Evolutionary conservation across 2,329 filamentous ascomycete species (phyloP).

Genomic region (Fonsecaea pedrosoi): DNA sequence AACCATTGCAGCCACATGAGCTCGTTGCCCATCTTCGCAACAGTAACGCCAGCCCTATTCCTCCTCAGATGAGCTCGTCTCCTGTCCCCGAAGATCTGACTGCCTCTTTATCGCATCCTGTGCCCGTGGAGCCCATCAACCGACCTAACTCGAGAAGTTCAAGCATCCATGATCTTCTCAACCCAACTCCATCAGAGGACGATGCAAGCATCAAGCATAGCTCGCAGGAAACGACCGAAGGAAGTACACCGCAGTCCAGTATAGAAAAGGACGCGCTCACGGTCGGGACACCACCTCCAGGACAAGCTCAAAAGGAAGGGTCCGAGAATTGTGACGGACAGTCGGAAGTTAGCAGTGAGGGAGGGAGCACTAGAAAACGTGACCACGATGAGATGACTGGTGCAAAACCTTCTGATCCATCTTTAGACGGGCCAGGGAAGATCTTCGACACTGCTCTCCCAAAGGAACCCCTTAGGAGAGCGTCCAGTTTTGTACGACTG

Average conservation of each 20-base stretch:
- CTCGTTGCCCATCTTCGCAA: constrained; percentile 56
- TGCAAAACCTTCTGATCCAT: constrained; percentile 19
- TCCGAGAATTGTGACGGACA: constrained; percentile 14
- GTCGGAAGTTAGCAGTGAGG: constrained; percentile 18
- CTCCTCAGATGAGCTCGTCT: constrained; percentile 23
- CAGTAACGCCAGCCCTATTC: constrained; percentile 26
- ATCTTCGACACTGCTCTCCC: constrained; percentile 47
- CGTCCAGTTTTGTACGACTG: constrained; percentile 67
- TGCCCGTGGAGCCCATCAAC: constrained; percentile 24
- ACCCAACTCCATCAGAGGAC: constrained; percentile 26
- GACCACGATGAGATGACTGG: constrained; percentile 37
- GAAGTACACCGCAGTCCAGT: constrained; percentile 32
- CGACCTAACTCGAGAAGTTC: constrained; percentile 35
- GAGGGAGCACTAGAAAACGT: constrained; percentile 32
- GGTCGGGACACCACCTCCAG: background rate
- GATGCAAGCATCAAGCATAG: constrained; percentile 14
- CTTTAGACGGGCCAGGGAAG: constrained; percentile 48
- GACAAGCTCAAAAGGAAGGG: background rate
- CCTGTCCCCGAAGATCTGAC: constrained; percentile 8
- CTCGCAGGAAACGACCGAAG: constrained; percentile 22
- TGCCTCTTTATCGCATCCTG: constrained; percentile 1
- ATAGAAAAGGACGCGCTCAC: constrained; percentile 13
- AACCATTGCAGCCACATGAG: constrained; percentile 79
- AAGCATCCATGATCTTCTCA: constrained; percentile 39
- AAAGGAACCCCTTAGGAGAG: constrained; percentile 44